Conservation (phyloP, 2,329 filamentous ascomycete species). For the Pezicula neosporulosa region DNA sequence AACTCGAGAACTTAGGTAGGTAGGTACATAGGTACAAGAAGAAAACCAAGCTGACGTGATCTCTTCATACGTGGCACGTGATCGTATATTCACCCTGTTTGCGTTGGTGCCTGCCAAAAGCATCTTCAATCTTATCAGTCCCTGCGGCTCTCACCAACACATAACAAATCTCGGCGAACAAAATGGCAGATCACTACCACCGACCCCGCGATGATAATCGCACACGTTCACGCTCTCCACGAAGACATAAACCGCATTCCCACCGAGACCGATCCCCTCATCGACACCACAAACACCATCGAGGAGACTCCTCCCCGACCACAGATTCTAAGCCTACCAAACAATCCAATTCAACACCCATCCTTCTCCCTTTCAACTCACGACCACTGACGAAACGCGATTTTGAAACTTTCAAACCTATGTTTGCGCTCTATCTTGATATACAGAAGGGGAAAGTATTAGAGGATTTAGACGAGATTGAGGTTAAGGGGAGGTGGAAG, state of each 20-base stretch:
- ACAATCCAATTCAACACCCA: slow-evolving; percentile 2
- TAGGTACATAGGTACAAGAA: too few species aligned
- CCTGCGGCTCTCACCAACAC: too few species aligned
- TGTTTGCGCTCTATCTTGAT: slow-evolving; percentile 83
- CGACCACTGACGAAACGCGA: slow-evolving; percentile 66
- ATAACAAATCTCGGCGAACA: background rate
- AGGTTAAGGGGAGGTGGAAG: slow-evolving; percentile 84
- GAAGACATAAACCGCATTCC: slow-evolving; percentile 1
- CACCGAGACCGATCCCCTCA: slow-evolving; percentile 17
- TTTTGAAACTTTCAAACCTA: slow-evolving; percentile 58
- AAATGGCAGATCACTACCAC: slow-evolving; percentile 1
- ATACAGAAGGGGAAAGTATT: slow-evolving; percentile 78
- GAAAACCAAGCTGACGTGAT: too few species aligned
- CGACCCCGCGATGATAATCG: background rate
- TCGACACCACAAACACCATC: slow-evolving; percentile 29
- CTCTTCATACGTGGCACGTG: too few species aligned
- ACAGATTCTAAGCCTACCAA: slow-evolving; percentile 26
- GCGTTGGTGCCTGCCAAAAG: too few species aligned
- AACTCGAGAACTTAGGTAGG: too few species aligned
- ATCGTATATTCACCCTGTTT: too few species aligned
- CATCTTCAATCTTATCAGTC: too few species aligned
- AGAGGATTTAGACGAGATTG: slow-evolving; percentile 66
- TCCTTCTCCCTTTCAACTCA: slow-evolving; percentile 60
- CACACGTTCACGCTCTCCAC: slow-evolving; percentile 9
- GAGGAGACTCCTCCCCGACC: slow-evolving; percentile 15